These are phyloP conservation scores for Termitomyces sp. DNA, from an alignment of 768 basidiomycete genomes.

Conservation along the genomic window DNA sequence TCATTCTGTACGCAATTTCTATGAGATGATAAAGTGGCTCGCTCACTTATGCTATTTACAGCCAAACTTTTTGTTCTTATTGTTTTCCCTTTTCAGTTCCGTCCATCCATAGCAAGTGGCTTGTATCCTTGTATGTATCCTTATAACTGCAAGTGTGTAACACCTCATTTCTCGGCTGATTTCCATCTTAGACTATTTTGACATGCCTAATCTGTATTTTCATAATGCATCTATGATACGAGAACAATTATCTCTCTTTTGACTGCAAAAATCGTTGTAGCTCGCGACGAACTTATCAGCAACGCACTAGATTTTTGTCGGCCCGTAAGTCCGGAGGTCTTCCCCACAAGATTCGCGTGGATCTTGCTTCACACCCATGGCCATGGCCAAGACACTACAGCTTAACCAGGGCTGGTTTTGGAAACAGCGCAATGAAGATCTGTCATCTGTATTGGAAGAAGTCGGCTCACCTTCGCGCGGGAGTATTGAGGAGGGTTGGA, in stretches of 20 bases:
- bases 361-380: background rate
- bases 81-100: no score
- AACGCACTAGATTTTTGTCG: background rate
- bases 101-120: background rate
- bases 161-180: background rate
- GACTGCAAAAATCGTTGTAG: background rate
- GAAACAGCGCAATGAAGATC: conserved; percentile 32
- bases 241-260: background rate
- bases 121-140: background rate
- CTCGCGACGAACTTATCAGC: background rate
- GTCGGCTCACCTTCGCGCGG: conserved; percentile 10
- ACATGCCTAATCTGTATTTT: background rate
- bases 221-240: background rate
- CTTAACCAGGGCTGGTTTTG: conserved; percentile 28
- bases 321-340: background rate
- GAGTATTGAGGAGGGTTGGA: conserved; percentile 28
- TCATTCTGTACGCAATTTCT: background rate
- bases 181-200: background rate
- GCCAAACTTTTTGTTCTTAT: background rate
- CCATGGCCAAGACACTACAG: conserved; percentile 2
- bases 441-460: conserved; percentile 23
- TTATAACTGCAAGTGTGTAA: background rate
- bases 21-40: background rate
- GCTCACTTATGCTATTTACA: background rate
- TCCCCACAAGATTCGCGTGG: background rate